Conservation (phyloP, 352 stramenopile species). For the Plasmopara viticola region DNA sequence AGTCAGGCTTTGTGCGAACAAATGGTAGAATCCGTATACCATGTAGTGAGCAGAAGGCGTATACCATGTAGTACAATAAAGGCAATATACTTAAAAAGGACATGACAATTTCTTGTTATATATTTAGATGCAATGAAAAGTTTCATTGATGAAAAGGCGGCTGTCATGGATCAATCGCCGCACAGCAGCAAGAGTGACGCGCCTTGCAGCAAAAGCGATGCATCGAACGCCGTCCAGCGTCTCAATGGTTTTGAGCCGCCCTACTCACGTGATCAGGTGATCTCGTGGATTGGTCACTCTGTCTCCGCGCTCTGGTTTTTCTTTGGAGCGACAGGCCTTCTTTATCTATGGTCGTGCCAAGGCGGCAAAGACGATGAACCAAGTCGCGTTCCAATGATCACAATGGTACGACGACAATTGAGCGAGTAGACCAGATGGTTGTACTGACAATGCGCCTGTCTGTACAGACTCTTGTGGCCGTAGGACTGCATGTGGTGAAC, state of each 20-base stretch:
- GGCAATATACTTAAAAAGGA: too few relatives aligned
- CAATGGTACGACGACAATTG: conserved; percentile 14
- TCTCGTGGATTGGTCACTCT: conserved; percentile 63
- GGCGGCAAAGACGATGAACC: conserved; percentile 16
- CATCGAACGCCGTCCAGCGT: conserved; percentile 27
- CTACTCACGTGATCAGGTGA: conserved; percentile 72
- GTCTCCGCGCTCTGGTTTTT: conserved; percentile 64
- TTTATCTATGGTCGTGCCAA: conserved; percentile 15
- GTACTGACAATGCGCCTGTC: conserved; percentile 2
- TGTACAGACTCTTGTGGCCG: conserved; percentile 41
- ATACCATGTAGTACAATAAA: too few relatives aligned
- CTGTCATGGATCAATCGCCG: conserved; percentile 11
- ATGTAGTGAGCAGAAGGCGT: too few relatives aligned
- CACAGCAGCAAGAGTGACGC: conserved; percentile 11
- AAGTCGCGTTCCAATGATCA: conserved; percentile 12
- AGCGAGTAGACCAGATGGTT: neutral
- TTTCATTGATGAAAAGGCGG: too few relatives aligned
- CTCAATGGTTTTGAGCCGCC: conserved; percentile 64
- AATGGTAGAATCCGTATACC: too few relatives aligned
- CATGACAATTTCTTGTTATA: too few relatives aligned
- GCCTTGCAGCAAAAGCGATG: conserved; percentile 8
- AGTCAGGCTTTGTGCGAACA: too few relatives aligned
- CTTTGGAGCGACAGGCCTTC: conserved; percentile 27
- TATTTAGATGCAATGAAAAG: too few relatives aligned
- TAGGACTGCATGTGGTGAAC: conserved; percentile 46